phyloP scores from a whole-genome alignment of 305 asterid genomes.

The Fraxinus sp. region DNA sequence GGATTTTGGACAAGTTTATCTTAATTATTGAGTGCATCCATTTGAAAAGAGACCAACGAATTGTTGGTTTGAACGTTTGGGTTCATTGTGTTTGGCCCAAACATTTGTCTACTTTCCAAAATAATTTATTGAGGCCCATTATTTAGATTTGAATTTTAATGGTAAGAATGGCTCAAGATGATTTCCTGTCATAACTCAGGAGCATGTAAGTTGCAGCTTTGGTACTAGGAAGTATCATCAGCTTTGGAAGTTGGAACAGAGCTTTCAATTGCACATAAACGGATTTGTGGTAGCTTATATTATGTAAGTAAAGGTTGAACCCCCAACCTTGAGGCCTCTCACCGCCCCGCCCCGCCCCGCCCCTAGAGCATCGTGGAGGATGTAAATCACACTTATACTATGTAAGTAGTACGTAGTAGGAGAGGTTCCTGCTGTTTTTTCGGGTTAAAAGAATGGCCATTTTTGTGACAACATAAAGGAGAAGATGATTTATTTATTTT shows the following conservation, averaged over 20 bases:
- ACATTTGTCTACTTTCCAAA: no score
- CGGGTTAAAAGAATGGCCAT: slow-evolving; percentile 18
- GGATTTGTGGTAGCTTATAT: slow-evolving; percentile 16
- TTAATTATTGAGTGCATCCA: no score
- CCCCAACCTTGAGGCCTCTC: no score
- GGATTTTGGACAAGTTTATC: no score
- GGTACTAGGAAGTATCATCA: slow-evolving; percentile 57
- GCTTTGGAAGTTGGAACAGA: slow-evolving; percentile 15
- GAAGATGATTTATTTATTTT: neutral
- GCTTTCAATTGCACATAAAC: slow-evolving; percentile 38
- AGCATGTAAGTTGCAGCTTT: slow-evolving; percentile 83
- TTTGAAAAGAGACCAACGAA: no score
- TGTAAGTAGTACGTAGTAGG: slow-evolving; percentile 22
- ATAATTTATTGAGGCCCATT: no score
- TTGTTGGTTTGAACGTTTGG: no score
- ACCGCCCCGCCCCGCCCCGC: no score
- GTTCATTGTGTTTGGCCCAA: no score
- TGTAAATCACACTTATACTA: neutral
- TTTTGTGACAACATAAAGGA: slow-evolving; percentile 34
- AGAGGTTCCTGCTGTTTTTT: slow-evolving; percentile 13
- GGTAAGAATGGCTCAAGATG: no score
- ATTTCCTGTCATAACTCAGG: slow-evolving; percentile 52
- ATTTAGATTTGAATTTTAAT: no score
- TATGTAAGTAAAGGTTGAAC: slow-evolving; percentile 11
- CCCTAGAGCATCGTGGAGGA: neutral